Evolutionary conservation across 2,329 filamentous ascomycete species (phyloP), one percentile per base, ranked within the genome.

Genomic region (Arthrobotrys entomopaga): DNA sequence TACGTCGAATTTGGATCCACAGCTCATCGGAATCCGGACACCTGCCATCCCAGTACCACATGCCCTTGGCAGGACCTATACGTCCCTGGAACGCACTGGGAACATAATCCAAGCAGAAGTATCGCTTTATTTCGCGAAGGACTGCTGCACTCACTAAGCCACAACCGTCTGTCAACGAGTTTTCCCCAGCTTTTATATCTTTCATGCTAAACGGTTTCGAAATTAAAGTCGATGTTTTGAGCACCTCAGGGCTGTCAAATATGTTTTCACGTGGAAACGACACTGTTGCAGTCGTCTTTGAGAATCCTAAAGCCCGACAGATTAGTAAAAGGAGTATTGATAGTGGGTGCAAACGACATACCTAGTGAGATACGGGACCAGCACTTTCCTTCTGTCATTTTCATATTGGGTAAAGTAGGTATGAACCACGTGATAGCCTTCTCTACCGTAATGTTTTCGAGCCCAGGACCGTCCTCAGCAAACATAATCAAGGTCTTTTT

Each of bases 41-140:
- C 24, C 86, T 84, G 2, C 54, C 53, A 76, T 90, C 88, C 3
- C 89, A 80, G 53, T 90, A 84, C 91, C 90, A 93, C 76, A 93
- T 83, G 0, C 91, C 91, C 80, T 94, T 94, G 0, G 89, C 89
- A 16, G 89, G 87, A 8, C 87, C 89, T 40, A 93, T 86, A 0
- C 91, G 86, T 0, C 84, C 90, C 80, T 94, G 91, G 52, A 89
- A 88, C 0, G 85, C 88, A 38, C 86, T 86, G 0, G 90, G 90
- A 0, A 86, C 79, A n/a, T 86, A 83, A 0, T 79, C 77, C 0
- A 89, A 80, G 0, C 85, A 85, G 7, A 90, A 82, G 0, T 75
- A 74, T 0, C 83, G 79, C 24, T 85, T 84, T 3, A 92, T 83
- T 48, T 82, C 82, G 0, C 81, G 79, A 0, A 87, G 88, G 1